phyloP scores from a whole-genome alignment of 495 filamentous ascomycete species.

The Penicillium dipodomyicola region DNA sequence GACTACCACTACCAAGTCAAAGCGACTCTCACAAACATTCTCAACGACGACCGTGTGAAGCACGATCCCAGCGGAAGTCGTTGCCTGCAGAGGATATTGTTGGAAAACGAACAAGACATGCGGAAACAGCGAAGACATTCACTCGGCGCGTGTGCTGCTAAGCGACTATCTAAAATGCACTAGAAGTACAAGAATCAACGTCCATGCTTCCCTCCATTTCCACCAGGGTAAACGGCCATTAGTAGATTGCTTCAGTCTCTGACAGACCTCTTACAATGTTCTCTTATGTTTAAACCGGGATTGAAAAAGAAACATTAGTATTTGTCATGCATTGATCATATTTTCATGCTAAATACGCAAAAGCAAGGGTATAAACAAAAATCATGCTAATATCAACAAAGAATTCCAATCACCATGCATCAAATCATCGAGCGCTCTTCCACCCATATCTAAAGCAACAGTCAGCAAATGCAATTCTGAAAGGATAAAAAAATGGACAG shows the following conservation, averaged over 20 bases:
- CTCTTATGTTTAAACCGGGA: not conserved
- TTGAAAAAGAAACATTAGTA: not conserved
- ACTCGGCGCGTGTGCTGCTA: not conserved
- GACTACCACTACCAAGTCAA: slow-evolving; percentile 10
- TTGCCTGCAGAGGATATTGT: not conserved
- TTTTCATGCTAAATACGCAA: slow-evolving; percentile 18
- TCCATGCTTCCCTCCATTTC: not conserved
- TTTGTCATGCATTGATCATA: slow-evolving; percentile 9
- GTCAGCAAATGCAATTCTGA: slow-evolving; percentile 9
- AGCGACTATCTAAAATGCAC: not conserved
- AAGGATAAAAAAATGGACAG: slow-evolving; percentile 2
- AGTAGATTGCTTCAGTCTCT: not conserved
- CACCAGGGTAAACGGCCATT: not conserved
- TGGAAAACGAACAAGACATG: slow-evolving; percentile 9
- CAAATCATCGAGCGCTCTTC: slow-evolving; percentile 50
- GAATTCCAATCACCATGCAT: slow-evolving; percentile 6
- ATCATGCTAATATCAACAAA: slow-evolving; percentile 17
- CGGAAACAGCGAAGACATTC: slow-evolving; percentile 6
- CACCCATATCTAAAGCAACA: slow-evolving; percentile 58
- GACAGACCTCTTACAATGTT: too few relatives aligned
- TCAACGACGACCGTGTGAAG: slow-evolving; percentile 12
- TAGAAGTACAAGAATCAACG: not conserved
- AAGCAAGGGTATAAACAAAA: slow-evolving; percentile 26
- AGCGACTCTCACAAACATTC: slow-evolving; percentile 11
- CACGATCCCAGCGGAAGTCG: slow-evolving; percentile 7